Conservation (phyloP, 345 rosid species). For the Linum lewisii region DNA sequence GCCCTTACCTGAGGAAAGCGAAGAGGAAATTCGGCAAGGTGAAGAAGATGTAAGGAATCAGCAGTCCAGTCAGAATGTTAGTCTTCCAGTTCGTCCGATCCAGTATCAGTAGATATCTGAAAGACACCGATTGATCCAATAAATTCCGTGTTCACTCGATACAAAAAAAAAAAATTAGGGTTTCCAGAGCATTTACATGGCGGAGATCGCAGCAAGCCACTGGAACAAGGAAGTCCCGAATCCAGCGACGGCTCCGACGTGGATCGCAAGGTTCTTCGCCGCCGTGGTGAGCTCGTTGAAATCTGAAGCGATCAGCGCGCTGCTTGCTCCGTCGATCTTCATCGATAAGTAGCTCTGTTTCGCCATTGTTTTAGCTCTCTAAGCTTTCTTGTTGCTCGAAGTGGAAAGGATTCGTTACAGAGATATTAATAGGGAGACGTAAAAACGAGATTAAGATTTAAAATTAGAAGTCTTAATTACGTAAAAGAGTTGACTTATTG, state of each 20-base stretch:
- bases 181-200: not conserved
- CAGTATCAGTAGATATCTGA: not conserved
- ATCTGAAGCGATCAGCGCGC: conserved; percentile 1
- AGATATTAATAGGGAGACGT: too few relatives aligned
- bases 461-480: too few relatives aligned
- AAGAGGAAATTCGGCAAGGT: not conserved
- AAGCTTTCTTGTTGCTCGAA: too few relatives aligned
- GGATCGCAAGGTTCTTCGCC: not conserved
- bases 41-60: conserved; percentile 41
- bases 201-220: not conserved
- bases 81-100: conserved; percentile 2
- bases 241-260: not conserved
- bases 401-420: too few relatives aligned
- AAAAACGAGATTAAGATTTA: too few relatives aligned
- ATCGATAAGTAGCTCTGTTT: not conserved
- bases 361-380: not conserved
- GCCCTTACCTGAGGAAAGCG: not conserved
- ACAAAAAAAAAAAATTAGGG: not conserved
- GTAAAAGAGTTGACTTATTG: too few relatives aligned
- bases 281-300: not conserved
- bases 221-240: not conserved
- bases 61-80: conserved; percentile 56
- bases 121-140: not conserved
- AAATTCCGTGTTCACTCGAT: not conserved
- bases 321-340: not conserved